Evolutionary conservation across 768 basidiomycete species (phyloP), one percentile per base, ranked within the genome.

Genomic region (Russula sp.): DNA sequence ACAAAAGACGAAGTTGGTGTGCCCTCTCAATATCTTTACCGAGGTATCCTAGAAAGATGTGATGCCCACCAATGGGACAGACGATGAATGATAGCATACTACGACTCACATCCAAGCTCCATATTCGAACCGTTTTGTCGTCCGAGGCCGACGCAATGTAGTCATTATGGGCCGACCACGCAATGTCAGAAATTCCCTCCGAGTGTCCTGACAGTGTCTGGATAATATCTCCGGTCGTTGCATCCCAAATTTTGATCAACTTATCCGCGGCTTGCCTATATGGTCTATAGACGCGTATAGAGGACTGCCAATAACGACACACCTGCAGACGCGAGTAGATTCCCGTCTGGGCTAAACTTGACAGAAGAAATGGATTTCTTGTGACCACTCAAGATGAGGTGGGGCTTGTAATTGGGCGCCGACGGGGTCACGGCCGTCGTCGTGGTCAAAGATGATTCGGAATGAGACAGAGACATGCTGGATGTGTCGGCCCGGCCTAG

Each of bases 1-100:
- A 66, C 94, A 95, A 70, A 97, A 94, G 1, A 98, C 94, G 63
- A 93, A 93, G 70, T 91, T 94, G 10, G 94, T 94, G 70, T 99
- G 96, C 0, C 91, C 91, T 49, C 81, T 79, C 13, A 99, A 77
- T 11, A 80, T 83, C 65, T 87, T 89, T 6, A 85, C 80, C 62
- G 79, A 75, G 44, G 77, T 75, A 47, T 84, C 81, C 86, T 90
- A 20, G 61, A 68, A 42, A 66, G 47, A 40, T 27, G 7, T 6
- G 45, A 44, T n/a, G 9, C 6, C 47, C 37, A 10, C 48, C 34
- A 44, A 50, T 66, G 13, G 67, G 49, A 44, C 39, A 50, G 45
- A 20, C 49, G 32, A 13, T 9, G 44, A 61, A 44, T 16, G 37
- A 37, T 42, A 7, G 22, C 13, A 32, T 53, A 49, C 7, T 20